Conservation (phyloP, 352 stramenopile species). For the Phytophthora pinifolia region DNA sequence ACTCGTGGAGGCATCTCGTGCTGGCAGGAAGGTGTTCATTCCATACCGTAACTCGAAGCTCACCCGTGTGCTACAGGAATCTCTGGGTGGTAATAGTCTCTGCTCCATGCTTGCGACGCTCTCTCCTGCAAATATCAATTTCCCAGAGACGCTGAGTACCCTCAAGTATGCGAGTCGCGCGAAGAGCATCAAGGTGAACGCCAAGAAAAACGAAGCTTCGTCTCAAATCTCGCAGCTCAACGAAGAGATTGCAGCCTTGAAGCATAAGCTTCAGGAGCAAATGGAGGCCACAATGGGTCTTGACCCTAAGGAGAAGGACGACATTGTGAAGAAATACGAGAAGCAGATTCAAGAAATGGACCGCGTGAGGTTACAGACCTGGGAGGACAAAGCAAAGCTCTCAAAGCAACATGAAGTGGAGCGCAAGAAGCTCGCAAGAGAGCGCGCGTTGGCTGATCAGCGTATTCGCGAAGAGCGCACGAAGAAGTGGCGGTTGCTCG, state of each 20-base stretch:
- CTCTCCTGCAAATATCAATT: conserved; percentile 94
- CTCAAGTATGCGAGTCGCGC: conserved; percentile 95
- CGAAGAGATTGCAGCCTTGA: conserved; percentile 86
- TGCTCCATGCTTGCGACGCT: conserved; percentile 96
- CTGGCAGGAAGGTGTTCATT: conserved; percentile 89
- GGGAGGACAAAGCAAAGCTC: conserved; percentile 86
- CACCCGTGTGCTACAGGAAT: conserved; percentile 92
- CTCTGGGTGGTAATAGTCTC: conserved; percentile 91
- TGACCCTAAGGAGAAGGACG: conserved; percentile 84
- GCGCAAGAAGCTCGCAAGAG: conserved; percentile 74
- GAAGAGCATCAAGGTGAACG: conserved; percentile 94
- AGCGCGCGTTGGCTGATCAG: conserved; percentile 77
- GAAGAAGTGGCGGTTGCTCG: conserved; percentile 82
- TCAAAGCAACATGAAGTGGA: conserved; percentile 88
- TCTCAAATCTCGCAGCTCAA: conserved; percentile 91
- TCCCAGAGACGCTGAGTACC: conserved; percentile 94
- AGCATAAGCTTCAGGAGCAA: conserved; percentile 87
- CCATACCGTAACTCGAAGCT: conserved; percentile 95
- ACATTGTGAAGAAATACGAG: conserved; percentile 87
- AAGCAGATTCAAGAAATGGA: conserved; percentile 92
- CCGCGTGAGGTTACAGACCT: conserved; percentile 79
- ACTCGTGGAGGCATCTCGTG: conserved; percentile 81
- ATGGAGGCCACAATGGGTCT: conserved; percentile 59
- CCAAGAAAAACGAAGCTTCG: conserved; percentile 92
- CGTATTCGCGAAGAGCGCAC: conserved; percentile 81